phyloP scores from a whole-genome alignment of 352 stramenopile species.

The Globisporangium heterothallicum region DNA sequence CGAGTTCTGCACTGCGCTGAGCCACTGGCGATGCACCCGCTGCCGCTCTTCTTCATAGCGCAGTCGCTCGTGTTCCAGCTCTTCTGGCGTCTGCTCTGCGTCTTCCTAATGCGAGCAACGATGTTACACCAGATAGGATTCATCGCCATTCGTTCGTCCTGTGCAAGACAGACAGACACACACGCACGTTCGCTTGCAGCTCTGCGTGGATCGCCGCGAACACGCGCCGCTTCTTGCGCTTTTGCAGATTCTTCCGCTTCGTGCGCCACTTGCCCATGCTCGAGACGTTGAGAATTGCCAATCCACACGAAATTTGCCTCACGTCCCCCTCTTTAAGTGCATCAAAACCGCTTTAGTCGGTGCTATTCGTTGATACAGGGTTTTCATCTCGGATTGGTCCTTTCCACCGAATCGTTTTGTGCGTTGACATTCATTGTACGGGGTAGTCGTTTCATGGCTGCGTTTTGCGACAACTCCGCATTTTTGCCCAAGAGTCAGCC shows the following conservation, averaged over 20 bases:
- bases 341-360: not conserved
- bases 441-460: slow-evolving; percentile 1
- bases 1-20: slow-evolving; percentile 29
- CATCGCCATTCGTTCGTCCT: too few relatives aligned
- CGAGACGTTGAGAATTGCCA: slow-evolving; percentile 2
- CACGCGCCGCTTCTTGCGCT: slow-evolving; percentile 63
- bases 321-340: not conserved
- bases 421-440: not conserved
- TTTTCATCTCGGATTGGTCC: not conserved
- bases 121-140: not conserved
- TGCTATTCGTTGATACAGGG: not conserved
- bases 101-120: slow-evolving; percentile 24
- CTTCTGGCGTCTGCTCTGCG: slow-evolving; percentile 34
- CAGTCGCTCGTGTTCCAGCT: slow-evolving; percentile 43
- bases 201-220: slow-evolving; percentile 53
- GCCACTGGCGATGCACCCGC: slow-evolving; percentile 52
- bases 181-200: slow-evolving; percentile 33
- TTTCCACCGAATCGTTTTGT: too few relatives aligned
- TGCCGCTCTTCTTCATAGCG: slow-evolving; percentile 52
- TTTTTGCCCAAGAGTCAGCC: slow-evolving; percentile 9
- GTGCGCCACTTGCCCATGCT: slow-evolving; percentile 50
- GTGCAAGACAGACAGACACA: not conserved
- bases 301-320: not conserved
- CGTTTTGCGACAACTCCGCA: slow-evolving; percentile 5
- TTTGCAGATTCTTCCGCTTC: slow-evolving; percentile 72